These are phyloP conservation scores for Brassica napus DNA, from an alignment of 345 rosid genomes.

Conservation along the genomic window DNA sequence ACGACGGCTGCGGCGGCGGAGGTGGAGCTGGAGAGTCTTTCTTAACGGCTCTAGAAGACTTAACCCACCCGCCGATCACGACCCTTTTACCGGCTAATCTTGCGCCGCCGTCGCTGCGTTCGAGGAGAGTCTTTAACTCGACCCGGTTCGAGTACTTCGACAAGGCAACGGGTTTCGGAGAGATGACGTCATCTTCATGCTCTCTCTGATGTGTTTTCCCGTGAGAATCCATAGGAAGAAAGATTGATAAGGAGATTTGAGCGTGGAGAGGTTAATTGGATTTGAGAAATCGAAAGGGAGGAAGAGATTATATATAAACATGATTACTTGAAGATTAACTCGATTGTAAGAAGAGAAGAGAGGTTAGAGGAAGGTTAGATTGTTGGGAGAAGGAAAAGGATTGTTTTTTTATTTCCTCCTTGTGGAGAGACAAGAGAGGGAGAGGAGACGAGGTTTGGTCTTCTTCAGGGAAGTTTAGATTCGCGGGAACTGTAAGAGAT, in stretches of 20 bases:
- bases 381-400: conserved; percentile 62
- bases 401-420: conserved; percentile 39
- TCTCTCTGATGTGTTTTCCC: conserved; percentile 30
- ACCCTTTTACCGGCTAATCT: conserved; percentile 53
- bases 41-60: conserved; percentile 60
- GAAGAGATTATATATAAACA: conserved; percentile 38
- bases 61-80: conserved; percentile 91
- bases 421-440: conserved; percentile 20
- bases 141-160: conserved; percentile 68
- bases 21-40: conserved; percentile 43
- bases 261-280: not conserved
- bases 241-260: not conserved
- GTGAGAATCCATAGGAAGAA: conserved; percentile 33
- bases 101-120: conserved; percentile 49
- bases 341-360: conserved; percentile 43
- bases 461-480: conserved; percentile 49
- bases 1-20: conserved; percentile 4
- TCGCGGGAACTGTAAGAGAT: conserved; percentile 52
- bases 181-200: not conserved
- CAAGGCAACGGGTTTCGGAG: conserved; percentile 5
- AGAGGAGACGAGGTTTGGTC: conserved; percentile 58
- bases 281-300: conserved; percentile 23
- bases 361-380: conserved; percentile 47
- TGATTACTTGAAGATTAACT: conserved; percentile 9
- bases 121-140: conserved; percentile 52